These are phyloP conservation scores for Rubia yunnanensis DNA, from an alignment of 257 asterid genomes.

Conservation along the genomic window DNA sequence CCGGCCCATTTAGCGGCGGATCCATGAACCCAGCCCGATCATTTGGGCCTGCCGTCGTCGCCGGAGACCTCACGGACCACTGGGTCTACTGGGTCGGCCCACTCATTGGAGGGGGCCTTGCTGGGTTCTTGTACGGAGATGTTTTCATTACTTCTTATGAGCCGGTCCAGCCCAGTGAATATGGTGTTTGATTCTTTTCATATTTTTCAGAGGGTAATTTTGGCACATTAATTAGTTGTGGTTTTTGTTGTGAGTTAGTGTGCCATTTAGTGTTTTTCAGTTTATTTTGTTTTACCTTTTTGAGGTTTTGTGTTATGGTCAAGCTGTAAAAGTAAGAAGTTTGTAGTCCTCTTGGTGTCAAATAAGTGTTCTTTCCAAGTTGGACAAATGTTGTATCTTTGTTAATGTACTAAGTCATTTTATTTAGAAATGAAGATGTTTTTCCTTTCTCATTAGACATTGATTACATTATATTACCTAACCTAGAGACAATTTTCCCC, in stretches of 20 bases:
- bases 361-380: neutral
- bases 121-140: conserved; percentile 54
- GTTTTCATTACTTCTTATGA: conserved; percentile 36
- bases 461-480: neutral
- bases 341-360: conserved; percentile 10
- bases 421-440: neutral
- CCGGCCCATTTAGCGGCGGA: conserved; percentile 77
- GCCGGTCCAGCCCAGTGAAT: conserved; percentile 34
- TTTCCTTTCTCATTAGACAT: neutral
- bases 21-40: conserved; percentile 86
- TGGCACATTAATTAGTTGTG: neutral
- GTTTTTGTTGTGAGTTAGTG: neutral
- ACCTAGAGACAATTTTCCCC: too few species aligned
- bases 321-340: neutral
- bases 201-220: too few species aligned
- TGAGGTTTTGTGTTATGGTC: conserved; percentile 5
- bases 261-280: neutral
- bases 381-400: neutral
- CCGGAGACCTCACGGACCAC: conserved; percentile 37
- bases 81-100: conserved; percentile 85
- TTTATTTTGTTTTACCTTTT: neutral
- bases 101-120: conserved; percentile 72
- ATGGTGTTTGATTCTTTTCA: conserved; percentile 17
- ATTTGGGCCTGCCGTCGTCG: conserved; percentile 62
- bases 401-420: conserved; percentile 2